Evolutionary conservation across 768 basidiomycete species (phyloP).

Genomic region (Phanerochaete sordida): DNA sequence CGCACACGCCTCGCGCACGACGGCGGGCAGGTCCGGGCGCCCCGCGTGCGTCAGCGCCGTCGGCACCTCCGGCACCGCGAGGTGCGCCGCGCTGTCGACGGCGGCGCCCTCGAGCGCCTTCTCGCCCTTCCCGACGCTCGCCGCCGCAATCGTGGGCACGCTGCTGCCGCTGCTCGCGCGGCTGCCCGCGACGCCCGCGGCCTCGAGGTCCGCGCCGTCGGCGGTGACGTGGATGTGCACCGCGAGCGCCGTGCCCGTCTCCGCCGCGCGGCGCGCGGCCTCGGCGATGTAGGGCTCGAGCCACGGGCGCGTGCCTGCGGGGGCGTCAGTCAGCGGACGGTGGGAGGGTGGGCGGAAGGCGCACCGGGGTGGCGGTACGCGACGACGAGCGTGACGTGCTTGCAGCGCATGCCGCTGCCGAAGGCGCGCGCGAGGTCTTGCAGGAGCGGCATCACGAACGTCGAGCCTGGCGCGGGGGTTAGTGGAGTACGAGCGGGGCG

Average conservation of each 20-base stretch:
- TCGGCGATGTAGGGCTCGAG: conserved; percentile 14
- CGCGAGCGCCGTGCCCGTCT: conserved; percentile 8
- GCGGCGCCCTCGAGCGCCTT: background rate
- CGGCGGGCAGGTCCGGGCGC: conserved; percentile 13
- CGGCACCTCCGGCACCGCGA: conserved; percentile 15
- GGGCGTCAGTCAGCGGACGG: too few species aligned
- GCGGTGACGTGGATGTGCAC: conserved; percentile 1
- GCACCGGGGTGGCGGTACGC: conserved; percentile 18
- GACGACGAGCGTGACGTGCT: conserved; percentile 22
- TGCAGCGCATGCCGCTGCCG: conserved; percentile 17
- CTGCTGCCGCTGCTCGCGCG: too few species aligned
- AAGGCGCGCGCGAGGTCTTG: conserved; percentile 20
- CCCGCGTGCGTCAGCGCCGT: background rate
- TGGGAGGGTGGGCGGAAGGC: too few species aligned
- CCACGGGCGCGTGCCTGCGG: conserved; percentile 20
- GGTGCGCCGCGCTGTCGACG: conserved; percentile 1
- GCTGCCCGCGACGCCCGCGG: too few species aligned
- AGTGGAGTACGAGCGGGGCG: conserved; percentile 3
- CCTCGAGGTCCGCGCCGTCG: background rate
- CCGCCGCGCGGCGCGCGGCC: conserved; percentile 5
- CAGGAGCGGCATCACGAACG: conserved; percentile 26
- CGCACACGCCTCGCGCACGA: conserved; percentile 17
- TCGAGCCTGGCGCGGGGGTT: conserved; percentile 25
- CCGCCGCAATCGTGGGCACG: too few species aligned
- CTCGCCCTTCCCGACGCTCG: too few species aligned